Evolutionary conservation across 2,329 filamentous ascomycete genomes (phyloP).

Genomic region (Thielaviopsis euricoi): DNA sequence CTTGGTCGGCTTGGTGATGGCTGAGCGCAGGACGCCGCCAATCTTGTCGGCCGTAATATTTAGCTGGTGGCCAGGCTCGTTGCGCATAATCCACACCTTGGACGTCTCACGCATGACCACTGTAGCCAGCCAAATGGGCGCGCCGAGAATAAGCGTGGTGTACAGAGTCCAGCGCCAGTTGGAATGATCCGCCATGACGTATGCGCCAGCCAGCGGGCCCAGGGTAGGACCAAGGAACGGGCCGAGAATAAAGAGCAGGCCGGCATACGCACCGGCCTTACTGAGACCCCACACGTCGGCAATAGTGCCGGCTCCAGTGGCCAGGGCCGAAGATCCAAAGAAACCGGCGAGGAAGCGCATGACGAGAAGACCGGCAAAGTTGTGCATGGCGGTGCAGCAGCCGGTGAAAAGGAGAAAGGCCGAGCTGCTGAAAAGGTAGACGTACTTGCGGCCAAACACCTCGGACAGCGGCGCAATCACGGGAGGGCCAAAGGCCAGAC

Average conservation of each 20-base stretch:
- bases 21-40: constrained; percentile 24
- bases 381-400: constrained; percentile 31
- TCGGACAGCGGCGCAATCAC: constrained; percentile 43
- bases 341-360: constrained; percentile 41
- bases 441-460: constrained; percentile 33
- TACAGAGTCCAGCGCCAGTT: constrained; percentile 39
- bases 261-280: constrained; percentile 21
- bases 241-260: constrained; percentile 30
- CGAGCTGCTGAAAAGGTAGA: constrained; percentile 33
- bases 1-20: constrained; percentile 32
- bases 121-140: constrained; percentile 20
- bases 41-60: constrained; percentile 9
- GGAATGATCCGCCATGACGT: constrained; percentile 28
- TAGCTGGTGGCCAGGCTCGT: constrained; percentile 18
- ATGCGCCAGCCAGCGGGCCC: constrained; percentile 31
- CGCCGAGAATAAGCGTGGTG: constrained; percentile 30
- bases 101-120: constrained; percentile 38
- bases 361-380: constrained; percentile 33
- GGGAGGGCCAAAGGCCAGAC: constrained; percentile 42
- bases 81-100: constrained; percentile 31
- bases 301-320: constrained; percentile 32
- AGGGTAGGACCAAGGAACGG: constrained; percentile 36
- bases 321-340: constrained; percentile 30
- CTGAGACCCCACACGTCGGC: constrained; percentile 23
- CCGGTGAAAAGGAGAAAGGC: constrained; percentile 38